A percentile compares a stretch with the other conserved stretches of the same genome.
These are phyloP conservation scores for Arthroderma uncinatum DNA, from an alignment of 2,329 filamentous ascomycete species.

Conservation along the genomic window DNA sequence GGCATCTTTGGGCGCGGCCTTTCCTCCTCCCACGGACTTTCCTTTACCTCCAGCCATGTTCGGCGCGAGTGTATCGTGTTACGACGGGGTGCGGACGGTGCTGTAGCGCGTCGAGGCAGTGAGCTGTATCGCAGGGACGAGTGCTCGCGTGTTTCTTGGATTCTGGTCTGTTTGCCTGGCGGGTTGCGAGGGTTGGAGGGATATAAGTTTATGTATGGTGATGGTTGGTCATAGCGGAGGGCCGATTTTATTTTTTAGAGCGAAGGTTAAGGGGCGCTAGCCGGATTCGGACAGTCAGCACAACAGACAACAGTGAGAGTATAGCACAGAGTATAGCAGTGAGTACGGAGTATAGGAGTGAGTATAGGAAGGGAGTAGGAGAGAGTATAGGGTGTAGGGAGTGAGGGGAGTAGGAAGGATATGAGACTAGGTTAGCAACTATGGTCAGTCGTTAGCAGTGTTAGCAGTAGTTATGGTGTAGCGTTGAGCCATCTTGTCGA, in stretches of 20 bases:
- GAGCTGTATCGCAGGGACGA: constrained; percentile 11
- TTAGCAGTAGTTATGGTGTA: background rate
- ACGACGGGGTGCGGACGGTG: background rate
- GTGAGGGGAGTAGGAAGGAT: background rate
- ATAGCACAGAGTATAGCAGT: too few species aligned
- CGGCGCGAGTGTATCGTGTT: background rate
- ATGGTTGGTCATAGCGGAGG: background rate
- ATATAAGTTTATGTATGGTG: constrained; percentile 3
- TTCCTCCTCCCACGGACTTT: constrained; percentile 81
- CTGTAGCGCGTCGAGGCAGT: constrained; percentile 10
- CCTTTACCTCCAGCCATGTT: constrained; percentile 81
- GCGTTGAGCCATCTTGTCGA: background rate
- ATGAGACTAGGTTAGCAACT: too few species aligned
- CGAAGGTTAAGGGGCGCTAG: background rate
- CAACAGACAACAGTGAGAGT: too few species aligned
- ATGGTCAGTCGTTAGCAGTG: background rate
- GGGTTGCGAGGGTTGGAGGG: background rate
- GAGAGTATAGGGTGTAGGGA: background rate
- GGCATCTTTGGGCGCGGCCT: constrained; percentile 73
- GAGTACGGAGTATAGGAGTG: too few species aligned
- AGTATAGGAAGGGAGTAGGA: background rate
- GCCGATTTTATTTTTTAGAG: background rate
- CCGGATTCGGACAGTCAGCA: background rate
- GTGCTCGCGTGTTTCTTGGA: background rate
- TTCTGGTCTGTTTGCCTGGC: background rate